Percentiles rank a stretch among this genome's conserved stretches.
phyloP scores from a whole-genome alignment of 106 monocot genomes.

The Apostasia shenzhenica region DNA sequence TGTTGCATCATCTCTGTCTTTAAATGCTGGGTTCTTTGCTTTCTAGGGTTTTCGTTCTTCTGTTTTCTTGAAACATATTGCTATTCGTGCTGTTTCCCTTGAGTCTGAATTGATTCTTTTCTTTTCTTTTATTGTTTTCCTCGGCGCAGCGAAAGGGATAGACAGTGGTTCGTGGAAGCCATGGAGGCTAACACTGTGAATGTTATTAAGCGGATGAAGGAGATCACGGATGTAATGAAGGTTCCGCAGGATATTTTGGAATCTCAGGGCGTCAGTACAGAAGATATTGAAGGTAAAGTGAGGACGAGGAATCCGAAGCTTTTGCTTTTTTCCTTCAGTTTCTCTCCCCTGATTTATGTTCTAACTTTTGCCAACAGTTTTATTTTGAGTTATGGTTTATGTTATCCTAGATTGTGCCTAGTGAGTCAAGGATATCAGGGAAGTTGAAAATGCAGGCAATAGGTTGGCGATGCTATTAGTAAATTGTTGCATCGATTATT shows the following conservation, averaged over 20 bases:
- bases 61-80: background rate
- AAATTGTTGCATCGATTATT: no score
- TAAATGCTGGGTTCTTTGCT: background rate
- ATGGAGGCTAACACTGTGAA: constrained; percentile 80
- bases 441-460: no score
- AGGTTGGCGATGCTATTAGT: no score
- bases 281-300: constrained; percentile 66
- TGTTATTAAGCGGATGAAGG: constrained; percentile 90
- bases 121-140: background rate
- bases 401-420: no score
- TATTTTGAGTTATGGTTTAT: no score
- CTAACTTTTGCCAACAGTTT: no score
- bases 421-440: no score
- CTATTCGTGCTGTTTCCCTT: background rate
- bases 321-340: no score
- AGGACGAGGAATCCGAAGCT: no score
- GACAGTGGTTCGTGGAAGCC: constrained; percentile 96
- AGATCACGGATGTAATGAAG: constrained; percentile 83
- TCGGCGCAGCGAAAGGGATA: constrained; percentile 60
- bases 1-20: background rate
- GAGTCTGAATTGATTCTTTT: background rate
- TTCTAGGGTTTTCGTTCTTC: background rate
- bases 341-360: no score
- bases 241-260: constrained; percentile 71
- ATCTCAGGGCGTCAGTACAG: constrained; percentile 64